phyloP scores from a whole-genome alignment of 2,329 filamentous ascomycete species.

The Colletotrichum phormii region DNA sequence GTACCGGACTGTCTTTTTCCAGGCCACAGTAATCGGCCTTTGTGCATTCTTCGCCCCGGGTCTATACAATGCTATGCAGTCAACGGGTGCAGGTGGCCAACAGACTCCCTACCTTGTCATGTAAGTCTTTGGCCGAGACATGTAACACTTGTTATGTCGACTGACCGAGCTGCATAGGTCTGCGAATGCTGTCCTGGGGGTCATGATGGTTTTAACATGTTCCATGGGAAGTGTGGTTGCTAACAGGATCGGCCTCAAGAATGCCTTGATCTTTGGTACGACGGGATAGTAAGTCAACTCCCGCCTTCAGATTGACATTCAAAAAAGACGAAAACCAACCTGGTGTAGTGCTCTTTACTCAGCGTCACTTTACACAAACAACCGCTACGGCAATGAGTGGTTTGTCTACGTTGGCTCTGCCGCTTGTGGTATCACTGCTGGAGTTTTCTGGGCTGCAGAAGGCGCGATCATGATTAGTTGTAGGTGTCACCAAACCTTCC shows the following conservation, averaged over 20 bases:
- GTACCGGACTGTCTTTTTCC: conserved; percentile 44
- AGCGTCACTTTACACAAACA: conserved; percentile 51
- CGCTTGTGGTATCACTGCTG: conserved; percentile 40
- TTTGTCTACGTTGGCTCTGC: conserved; percentile 41
- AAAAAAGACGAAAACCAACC: too few species aligned
- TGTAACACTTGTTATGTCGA: too few species aligned
- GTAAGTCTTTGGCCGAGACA: conserved; percentile 22
- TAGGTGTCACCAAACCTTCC: background rate
- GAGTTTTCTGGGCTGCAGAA: conserved; percentile 43
- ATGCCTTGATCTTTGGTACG: conserved; percentile 21
- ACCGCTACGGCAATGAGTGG: conserved; percentile 42
- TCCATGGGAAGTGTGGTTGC: conserved; percentile 22
- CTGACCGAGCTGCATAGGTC: background rate
- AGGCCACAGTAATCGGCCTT: conserved; percentile 42
- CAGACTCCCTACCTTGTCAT: conserved; percentile 46
- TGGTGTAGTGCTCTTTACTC: conserved; percentile 43
- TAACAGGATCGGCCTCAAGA: conserved; percentile 13
- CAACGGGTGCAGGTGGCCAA: conserved; percentile 44
- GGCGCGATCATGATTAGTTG: conserved; percentile 43
- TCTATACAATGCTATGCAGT: conserved; percentile 46
- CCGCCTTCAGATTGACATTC: background rate
- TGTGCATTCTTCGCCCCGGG: conserved; percentile 44
- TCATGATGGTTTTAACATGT: conserved; percentile 24
- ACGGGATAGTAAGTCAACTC: conserved; percentile 15
- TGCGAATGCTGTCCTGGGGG: conserved; percentile 14